Evolutionary conservation across 306 rosid genomes (phyloP).

Genomic region (Cercis canadensis): DNA sequence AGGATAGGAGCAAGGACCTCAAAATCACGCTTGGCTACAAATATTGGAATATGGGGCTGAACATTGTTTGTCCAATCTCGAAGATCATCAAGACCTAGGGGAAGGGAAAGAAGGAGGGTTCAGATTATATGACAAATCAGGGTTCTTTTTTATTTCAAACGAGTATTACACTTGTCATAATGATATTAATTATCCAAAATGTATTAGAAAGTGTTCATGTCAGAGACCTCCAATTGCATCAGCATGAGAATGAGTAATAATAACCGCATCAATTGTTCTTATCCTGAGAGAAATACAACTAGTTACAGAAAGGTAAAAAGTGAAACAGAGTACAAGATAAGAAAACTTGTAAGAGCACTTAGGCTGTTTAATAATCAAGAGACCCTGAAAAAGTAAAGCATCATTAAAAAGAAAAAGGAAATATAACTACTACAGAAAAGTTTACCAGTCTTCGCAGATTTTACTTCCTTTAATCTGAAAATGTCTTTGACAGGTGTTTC

Average conservation of each 20-base stretch:
- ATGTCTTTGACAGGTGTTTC: no score
- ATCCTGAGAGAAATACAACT: constrained; percentile 84
- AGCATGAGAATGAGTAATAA: constrained; percentile 98
- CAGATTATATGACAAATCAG: constrained; percentile 29
- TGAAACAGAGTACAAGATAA: no score
- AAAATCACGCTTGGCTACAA: constrained; percentile 84
- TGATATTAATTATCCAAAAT: constrained; percentile 41
- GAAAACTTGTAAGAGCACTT: no score
- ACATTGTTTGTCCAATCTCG: constrained; percentile 99
- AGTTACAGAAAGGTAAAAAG: constrained; percentile 45
- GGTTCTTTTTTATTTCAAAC: constrained; percentile 20
- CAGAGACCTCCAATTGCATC: constrained; percentile 98
- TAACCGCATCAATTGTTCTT: constrained; percentile 91
- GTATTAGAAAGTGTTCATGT: constrained; percentile 42
- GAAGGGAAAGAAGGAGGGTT: constrained; percentile 25
- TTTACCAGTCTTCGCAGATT: no score
- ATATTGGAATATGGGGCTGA: constrained; percentile 83
- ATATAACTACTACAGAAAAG: no score
- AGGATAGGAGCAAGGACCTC: constrained; percentile 61
- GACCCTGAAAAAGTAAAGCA: no score
- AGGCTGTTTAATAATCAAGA: no score
- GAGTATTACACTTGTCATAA: constrained; percentile 27
- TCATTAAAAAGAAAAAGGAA: no score
- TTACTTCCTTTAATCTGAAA: no score
- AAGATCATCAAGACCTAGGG: constrained; percentile 88